Evolutionary conservation across 2,329 filamentous ascomycete species (phyloP).

Genomic region (Taxawa tesnikishii): DNA sequence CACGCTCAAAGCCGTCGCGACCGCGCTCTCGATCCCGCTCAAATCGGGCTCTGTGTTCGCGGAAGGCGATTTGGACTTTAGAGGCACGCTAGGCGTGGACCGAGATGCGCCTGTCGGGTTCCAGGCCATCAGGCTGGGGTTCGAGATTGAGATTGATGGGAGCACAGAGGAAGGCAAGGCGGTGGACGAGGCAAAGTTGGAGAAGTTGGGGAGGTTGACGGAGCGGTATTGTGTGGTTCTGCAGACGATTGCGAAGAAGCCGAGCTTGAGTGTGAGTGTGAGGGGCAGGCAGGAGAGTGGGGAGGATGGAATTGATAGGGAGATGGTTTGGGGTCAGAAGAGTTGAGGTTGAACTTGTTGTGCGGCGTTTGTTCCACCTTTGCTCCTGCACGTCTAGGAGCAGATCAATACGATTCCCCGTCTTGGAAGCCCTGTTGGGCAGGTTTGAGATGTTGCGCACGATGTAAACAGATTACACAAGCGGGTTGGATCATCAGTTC

Average conservation of each 20-base stretch:
- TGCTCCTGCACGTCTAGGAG: too few relatives aligned
- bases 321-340: constrained; percentile 1
- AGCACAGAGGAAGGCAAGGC: constrained; percentile 17
- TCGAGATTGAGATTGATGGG: constrained; percentile 27
- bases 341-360: too few relatives aligned
- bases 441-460: too few relatives aligned
- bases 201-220: constrained; percentile 34
- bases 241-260: constrained; percentile 26
- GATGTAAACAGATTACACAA: too few relatives aligned
- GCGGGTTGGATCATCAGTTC: too few relatives aligned
- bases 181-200: constrained; percentile 29
- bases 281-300: constrained; percentile 13
- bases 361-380: too few relatives aligned
- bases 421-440: too few relatives aligned
- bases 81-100: constrained; percentile 37
- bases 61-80: constrained; percentile 37
- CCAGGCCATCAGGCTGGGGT: constrained; percentile 31
- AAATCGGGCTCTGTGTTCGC: constrained; percentile 28
- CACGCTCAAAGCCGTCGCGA: constrained; percentile 38
- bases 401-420: too few relatives aligned
- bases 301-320: not conserved
- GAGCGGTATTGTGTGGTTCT: constrained; percentile 37
- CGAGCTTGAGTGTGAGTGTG: constrained; percentile 21
- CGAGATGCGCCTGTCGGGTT: constrained; percentile 34
- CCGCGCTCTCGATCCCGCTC: constrained; percentile 32